Evolutionary conservation across 306 rosid species (phyloP).

Genomic region (Argentina anserina): DNA sequence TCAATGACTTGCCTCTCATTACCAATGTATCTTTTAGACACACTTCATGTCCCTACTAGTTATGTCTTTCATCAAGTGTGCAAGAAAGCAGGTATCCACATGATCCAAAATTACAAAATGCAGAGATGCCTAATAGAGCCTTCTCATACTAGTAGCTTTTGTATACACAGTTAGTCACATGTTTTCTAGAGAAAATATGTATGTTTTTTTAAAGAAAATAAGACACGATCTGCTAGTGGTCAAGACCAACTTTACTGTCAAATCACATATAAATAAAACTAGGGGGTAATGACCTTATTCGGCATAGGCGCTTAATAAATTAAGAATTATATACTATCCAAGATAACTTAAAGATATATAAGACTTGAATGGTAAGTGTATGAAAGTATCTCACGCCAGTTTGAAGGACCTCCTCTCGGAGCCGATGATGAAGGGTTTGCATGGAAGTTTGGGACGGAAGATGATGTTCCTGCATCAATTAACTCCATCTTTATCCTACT

Average conservation of each 20-base stretch:
- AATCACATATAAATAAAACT: background rate
- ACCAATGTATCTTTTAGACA: background rate
- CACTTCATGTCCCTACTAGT: background rate
- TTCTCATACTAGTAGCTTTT: background rate
- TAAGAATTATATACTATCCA: background rate
- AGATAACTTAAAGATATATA: background rate
- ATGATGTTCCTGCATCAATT: constrained; percentile 42
- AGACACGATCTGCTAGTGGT: background rate
- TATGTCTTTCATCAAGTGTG: background rate
- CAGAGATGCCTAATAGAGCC: no score
- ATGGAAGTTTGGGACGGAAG: constrained; percentile 44
- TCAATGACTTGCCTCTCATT: background rate
- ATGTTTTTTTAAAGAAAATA: background rate
- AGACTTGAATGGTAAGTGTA: constrained; percentile 14
- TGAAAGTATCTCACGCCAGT: constrained; percentile 54
- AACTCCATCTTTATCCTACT: constrained; percentile 51
- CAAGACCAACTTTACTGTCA: background rate
- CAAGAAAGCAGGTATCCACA: background rate
- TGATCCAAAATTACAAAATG: no score
- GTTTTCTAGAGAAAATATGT: no score
- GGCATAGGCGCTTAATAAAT: background rate
- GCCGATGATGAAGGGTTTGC: constrained; percentile 51
- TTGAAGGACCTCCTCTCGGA: constrained; percentile 56
- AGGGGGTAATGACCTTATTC: background rate
- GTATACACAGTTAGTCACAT: background rate